Evolutionary conservation across 768 basidiomycete species (phyloP).

Genomic region (Trametes maxima): DNA sequence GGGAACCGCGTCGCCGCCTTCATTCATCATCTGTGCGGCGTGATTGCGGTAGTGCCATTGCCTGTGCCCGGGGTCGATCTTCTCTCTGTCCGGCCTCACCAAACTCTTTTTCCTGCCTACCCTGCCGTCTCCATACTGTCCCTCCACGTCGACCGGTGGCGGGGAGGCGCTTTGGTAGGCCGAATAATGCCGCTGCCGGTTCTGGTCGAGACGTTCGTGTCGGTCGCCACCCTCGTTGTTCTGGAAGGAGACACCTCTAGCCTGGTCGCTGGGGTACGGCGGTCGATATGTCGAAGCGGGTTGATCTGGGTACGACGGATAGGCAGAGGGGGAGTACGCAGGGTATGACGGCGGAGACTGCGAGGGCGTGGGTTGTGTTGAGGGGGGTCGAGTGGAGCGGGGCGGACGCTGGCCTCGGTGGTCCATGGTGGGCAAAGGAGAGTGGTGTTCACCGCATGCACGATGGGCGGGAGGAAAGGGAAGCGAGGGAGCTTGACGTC

Average conservation of each 20-base stretch:
- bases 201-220: conserved; percentile 55
- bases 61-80: conserved; percentile 92
- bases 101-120: conserved; percentile 88
- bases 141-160: conserved; percentile 40
- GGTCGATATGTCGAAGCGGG: conserved; percentile 18
- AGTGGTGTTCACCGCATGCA: conserved; percentile 31
- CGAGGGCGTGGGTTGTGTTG: conserved; percentile 27
- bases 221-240: conserved; percentile 71
- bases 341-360: conserved; percentile 31
- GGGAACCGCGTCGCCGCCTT: conserved; percentile 74
- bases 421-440: conserved; percentile 34
- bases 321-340: conserved; percentile 19
- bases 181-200: conserved; percentile 48
- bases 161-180: conserved; percentile 47
- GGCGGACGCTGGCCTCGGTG: conserved; percentile 40
- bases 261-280: conserved; percentile 19
- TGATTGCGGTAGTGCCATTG: conserved; percentile 94
- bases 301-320: conserved; percentile 29
- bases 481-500: conserved; percentile 20
- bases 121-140: conserved; percentile 48
- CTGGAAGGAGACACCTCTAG: conserved; percentile 66
- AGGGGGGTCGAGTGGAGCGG: conserved; percentile 38
- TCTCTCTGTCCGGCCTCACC: conserved; percentile 90
- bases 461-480: conserved; percentile 9
- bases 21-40: conserved; percentile 75